Conservation (phyloP, 1,284 basidiomycete genomes). For the Trichosporon sp. region DNA sequence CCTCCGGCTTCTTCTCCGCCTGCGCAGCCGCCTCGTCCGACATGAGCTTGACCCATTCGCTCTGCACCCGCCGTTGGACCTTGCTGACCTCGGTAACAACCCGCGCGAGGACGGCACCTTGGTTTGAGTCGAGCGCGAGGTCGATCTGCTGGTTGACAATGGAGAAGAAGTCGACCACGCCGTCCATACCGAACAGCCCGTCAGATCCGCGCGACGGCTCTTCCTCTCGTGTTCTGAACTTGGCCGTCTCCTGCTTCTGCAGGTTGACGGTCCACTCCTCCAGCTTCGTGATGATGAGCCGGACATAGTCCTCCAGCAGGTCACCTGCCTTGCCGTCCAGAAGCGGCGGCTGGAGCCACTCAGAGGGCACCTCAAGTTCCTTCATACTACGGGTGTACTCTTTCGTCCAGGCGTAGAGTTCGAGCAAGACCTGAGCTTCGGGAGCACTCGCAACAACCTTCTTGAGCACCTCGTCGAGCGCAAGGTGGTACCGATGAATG, state of each 20-base stretch:
- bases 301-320: conserved; percentile 93
- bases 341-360: conserved; percentile 79
- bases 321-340: conserved; percentile 88
- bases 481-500: conserved; percentile 85
- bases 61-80: conserved; percentile 85
- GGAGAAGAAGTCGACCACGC: conserved; percentile 91
- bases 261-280: conserved; percentile 96
- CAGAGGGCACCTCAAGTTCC: conserved; percentile 74
- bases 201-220: conserved; percentile 86
- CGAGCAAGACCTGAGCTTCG: conserved; percentile 78
- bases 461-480: conserved; percentile 71
- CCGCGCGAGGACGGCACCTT: conserved; percentile 84
- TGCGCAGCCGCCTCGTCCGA: conserved; percentile 84
- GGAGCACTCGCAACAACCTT: conserved; percentile 68
- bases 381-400: conserved; percentile 94
- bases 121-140: conserved; percentile 88
- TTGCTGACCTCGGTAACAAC: conserved; percentile 83
- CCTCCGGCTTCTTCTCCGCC: conserved; percentile 74
- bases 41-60: conserved; percentile 77
- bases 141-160: conserved; percentile 98
- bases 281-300: conserved; percentile 86
- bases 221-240: conserved; percentile 74
- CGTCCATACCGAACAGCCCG: conserved; percentile 84
- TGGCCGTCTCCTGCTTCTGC: conserved; percentile 81
- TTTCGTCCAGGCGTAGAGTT: conserved; percentile 87